A percentile compares a stretch with the other conserved stretches of the same genome.
Conservation (phyloP, 2,329 filamentous ascomycete genomes). For the Aspergillus amoenus region DNA sequence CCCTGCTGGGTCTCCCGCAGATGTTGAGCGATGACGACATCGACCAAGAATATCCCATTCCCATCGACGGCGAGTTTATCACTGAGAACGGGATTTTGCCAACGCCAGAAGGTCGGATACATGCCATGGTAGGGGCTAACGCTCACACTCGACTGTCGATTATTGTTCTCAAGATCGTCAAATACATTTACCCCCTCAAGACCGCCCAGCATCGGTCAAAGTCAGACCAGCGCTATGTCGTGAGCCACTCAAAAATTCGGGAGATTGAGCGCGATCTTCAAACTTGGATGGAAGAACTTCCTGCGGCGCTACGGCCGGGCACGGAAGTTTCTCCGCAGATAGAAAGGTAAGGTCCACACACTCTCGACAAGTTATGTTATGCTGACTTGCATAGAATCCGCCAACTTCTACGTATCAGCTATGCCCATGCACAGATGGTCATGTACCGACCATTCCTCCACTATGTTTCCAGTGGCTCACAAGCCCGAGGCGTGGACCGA, state of each 20-base stretch:
- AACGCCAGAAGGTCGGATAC: slow-evolving; percentile 56
- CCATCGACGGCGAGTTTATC: slow-evolving; percentile 50
- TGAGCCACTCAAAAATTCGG: slow-evolving; percentile 63
- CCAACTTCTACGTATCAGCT: slow-evolving; percentile 62
- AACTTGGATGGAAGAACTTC: slow-evolving; percentile 65
- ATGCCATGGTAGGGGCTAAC: slow-evolving; percentile 61
- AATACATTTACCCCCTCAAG: slow-evolving; percentile 65
- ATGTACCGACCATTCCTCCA: slow-evolving; percentile 66
- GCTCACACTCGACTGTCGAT: slow-evolving; percentile 59
- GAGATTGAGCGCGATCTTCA: slow-evolving; percentile 65
- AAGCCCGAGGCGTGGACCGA: slow-evolving; percentile 56
- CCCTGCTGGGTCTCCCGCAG: slow-evolving; percentile 48
- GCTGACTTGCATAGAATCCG: slow-evolving; percentile 46
- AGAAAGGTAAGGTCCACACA: slow-evolving; percentile 60
- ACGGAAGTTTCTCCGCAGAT: slow-evolving; percentile 72
- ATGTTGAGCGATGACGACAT: slow-evolving; percentile 53
- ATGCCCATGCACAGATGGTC: slow-evolving; percentile 64
- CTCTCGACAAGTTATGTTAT: background rate
- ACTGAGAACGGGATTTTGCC: slow-evolving; percentile 47
- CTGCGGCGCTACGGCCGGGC: slow-evolving; percentile 74
- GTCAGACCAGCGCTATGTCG: slow-evolving; percentile 56
- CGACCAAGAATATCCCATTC: slow-evolving; percentile 49
- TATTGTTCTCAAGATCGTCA: slow-evolving; percentile 62
- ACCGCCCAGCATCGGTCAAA: slow-evolving; percentile 44
- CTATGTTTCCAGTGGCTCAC: slow-evolving; percentile 56